Percentiles rank a stretch among this genome's conserved stretches.
These are phyloP conservation scores for Paradendryphiella salina DNA, from an alignment of 2,329 filamentous ascomycete genomes.

Conservation along the genomic window DNA sequence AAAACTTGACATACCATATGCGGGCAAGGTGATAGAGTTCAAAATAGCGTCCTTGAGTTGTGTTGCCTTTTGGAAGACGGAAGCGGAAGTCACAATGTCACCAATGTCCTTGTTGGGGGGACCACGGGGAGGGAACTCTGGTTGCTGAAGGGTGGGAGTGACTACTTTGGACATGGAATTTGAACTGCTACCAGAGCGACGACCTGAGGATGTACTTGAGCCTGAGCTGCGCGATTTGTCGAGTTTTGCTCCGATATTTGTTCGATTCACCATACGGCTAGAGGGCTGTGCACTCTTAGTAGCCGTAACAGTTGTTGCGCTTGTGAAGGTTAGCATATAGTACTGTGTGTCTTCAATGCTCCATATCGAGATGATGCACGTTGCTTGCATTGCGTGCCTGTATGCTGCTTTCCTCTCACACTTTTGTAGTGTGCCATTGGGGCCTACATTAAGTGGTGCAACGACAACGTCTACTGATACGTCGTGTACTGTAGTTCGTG, in stretches of 20 bases:
- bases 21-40: slow-evolving; percentile 73
- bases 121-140: slow-evolving; percentile 68
- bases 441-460: slow-evolving; percentile 46
- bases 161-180: slow-evolving; percentile 47
- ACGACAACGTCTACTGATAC: slow-evolving; percentile 70
- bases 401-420: slow-evolving; percentile 21
- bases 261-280: slow-evolving; percentile 50
- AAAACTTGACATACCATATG: slow-evolving; percentile 54
- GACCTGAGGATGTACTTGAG: slow-evolving; percentile 48
- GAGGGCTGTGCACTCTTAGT: slow-evolving; percentile 25
- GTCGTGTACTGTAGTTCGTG: slow-evolving; percentile 57
- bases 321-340: slow-evolving; percentile 76
- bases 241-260: slow-evolving; percentile 40
- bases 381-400: slow-evolving; percentile 58
- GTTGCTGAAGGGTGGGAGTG: slow-evolving; percentile 61
- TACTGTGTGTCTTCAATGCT: slow-evolving; percentile 68
- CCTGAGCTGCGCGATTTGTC: slow-evolving; percentile 43
- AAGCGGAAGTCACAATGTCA: slow-evolving; percentile 61
- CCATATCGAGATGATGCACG: slow-evolving; percentile 79
- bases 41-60: slow-evolving; percentile 77
- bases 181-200: slow-evolving; percentile 37
- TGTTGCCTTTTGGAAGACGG: slow-evolving; percentile 71
- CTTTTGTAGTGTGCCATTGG: slow-evolving; percentile 16
- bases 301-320: slow-evolving; percentile 45
- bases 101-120: slow-evolving; percentile 59